phyloP scores from a whole-genome alignment of 495 filamentous ascomycete species.

The Penicillium coffeae region DNA sequence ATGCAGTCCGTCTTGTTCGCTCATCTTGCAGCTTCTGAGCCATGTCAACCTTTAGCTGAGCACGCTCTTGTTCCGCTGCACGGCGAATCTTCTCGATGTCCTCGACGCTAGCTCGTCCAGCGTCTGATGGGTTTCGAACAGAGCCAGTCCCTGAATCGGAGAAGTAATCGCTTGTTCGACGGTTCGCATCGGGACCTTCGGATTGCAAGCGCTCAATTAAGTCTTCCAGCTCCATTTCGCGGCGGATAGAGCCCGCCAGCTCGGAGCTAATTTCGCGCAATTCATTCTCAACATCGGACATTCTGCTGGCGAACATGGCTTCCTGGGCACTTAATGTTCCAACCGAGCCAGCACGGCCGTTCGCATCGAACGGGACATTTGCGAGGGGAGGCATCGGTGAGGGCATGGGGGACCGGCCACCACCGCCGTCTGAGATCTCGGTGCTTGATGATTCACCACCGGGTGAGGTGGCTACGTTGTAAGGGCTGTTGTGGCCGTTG shows the following conservation, averaged over 20 bases:
- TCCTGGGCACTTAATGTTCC: slow-evolving; percentile 40
- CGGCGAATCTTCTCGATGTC: slow-evolving; percentile 81
- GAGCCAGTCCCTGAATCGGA: slow-evolving; percentile 93
- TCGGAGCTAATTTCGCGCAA: slow-evolving; percentile 88
- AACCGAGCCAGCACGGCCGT: slow-evolving; percentile 17
- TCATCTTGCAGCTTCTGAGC: slow-evolving; percentile 82
- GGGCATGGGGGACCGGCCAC: slow-evolving; percentile 53
- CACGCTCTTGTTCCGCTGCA: slow-evolving; percentile 86
- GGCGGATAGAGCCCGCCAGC: slow-evolving; percentile 82
- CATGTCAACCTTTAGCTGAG: slow-evolving; percentile 78
- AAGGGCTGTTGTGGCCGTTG: not conserved
- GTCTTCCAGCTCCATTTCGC: slow-evolving; percentile 97
- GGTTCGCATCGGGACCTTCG: slow-evolving; percentile 58
- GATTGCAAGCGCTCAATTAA: slow-evolving; percentile 80
- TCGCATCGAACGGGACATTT: slow-evolving; percentile 20
- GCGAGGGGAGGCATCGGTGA: slow-evolving; percentile 55
- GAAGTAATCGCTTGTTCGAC: slow-evolving; percentile 94
- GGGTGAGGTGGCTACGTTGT: slow-evolving; percentile 40
- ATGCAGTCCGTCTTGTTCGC: slow-evolving; percentile 62
- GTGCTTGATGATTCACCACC: slow-evolving; percentile 60
- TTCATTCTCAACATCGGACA: slow-evolving; percentile 83
- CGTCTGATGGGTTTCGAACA: slow-evolving; percentile 62
- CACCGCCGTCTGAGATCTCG: slow-evolving; percentile 58
- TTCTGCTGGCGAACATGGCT: slow-evolving; percentile 49
- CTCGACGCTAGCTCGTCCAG: slow-evolving; percentile 55